phyloP scores from a whole-genome alignment of 2,329 filamentous ascomycete genomes.

The Scopulariopsis brevicaulis region DNA sequence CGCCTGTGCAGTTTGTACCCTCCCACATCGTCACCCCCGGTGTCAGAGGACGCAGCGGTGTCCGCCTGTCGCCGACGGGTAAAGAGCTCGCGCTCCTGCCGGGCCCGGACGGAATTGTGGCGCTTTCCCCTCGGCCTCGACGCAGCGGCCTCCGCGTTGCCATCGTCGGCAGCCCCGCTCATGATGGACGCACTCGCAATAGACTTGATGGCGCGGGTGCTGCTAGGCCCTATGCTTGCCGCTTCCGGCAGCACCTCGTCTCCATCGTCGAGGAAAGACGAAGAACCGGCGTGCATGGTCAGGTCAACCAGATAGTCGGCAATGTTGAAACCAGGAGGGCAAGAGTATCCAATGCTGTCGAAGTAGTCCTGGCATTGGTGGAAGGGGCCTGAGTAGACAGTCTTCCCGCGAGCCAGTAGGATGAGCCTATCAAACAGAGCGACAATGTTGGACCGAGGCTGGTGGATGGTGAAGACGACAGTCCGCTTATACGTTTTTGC shows the following conservation, averaged over 20 bases:
- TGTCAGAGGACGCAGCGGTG: conserved; percentile 52
- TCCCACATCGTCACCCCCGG: conserved; percentile 36
- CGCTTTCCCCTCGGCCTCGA: conserved; percentile 59
- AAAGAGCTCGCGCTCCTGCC: conserved; percentile 83
- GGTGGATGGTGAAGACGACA: conserved; percentile 96
- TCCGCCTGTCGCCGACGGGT: conserved; percentile 63
- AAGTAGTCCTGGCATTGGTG: conserved; percentile 85
- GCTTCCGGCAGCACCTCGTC: conserved; percentile 36
- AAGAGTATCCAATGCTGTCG: conserved; percentile 80
- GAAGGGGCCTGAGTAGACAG: conserved; percentile 91
- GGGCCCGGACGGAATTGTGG: conserved; percentile 69
- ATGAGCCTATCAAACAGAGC: conserved; percentile 93
- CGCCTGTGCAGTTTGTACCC: conserved; percentile 35
- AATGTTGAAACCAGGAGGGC: conserved; percentile 96
- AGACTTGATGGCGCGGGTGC: conserved; percentile 79
- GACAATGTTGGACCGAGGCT: conserved; percentile 95
- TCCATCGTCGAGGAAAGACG: conserved; percentile 44
- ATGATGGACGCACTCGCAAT: conserved; percentile 72
- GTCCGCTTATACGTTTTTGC: conserved; percentile 96
- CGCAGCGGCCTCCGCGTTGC: conserved; percentile 42
- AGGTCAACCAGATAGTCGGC: conserved; percentile 95
- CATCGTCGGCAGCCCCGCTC: conserved; percentile 59
- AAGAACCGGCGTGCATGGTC: conserved; percentile 82
- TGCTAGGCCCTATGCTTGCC: conserved; percentile 68
- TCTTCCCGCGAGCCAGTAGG: conserved; percentile 75